Percentiles rank a stretch among this genome's conserved stretches.
These are phyloP conservation scores for Cymbidium sinense DNA, from an alignment of 106 monocot species.

Conservation along the genomic window DNA sequence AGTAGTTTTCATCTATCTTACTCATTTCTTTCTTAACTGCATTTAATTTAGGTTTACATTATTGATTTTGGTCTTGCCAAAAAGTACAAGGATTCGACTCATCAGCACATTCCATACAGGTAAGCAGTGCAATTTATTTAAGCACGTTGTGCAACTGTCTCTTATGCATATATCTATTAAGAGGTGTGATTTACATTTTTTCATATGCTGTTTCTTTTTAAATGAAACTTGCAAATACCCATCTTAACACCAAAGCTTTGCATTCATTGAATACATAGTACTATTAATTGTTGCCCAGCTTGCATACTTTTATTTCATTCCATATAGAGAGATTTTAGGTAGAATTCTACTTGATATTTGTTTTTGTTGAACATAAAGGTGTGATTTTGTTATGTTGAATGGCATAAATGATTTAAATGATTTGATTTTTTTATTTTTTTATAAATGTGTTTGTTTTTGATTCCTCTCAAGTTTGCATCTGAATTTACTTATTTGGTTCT, in stretches of 20 bases:
- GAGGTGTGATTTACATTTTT: background rate
- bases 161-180: background rate
- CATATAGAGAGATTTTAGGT: background rate
- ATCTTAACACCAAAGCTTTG: background rate
- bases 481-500: background rate
- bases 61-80: slow-evolving; percentile 81
- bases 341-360: background rate
- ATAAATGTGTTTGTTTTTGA: background rate
- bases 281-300: background rate
- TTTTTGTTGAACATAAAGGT: background rate
- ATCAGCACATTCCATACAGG: slow-evolving; percentile 72
- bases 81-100: slow-evolving; percentile 67
- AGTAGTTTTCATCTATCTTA: background rate
- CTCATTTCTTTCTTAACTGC: slow-evolving; percentile 1
- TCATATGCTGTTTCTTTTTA: background rate
- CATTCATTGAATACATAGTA: background rate
- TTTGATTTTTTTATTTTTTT: background rate
- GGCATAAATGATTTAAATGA: background rate
- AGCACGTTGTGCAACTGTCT: background rate
- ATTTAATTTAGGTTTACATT: slow-evolving; percentile 42
- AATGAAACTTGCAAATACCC: background rate
- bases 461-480: background rate
- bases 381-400: background rate
- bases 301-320: background rate
- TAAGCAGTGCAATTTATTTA: slow-evolving; percentile 8